Base-by-base conservation (phyloP, 495 filamentous ascomycete species). In the Trichocladium antarcticum region DNA sequence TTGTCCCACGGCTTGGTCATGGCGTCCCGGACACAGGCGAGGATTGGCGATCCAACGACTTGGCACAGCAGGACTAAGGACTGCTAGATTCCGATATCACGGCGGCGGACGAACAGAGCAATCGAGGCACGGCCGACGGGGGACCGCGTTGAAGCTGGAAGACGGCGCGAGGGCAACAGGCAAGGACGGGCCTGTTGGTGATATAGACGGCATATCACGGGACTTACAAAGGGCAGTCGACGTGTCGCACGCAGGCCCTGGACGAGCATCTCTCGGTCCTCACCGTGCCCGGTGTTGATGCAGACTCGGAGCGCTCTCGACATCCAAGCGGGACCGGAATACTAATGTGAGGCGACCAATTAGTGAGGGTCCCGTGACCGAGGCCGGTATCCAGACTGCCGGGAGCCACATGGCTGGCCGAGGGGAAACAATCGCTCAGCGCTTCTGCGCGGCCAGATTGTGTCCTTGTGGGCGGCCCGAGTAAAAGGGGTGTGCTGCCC, bases 1-100 rank as follows among this genome's bases (percentile, higher is more conserved):
- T 55, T 38, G 9, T 68, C 62, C 69, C 69, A 74, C 40, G 49
- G 43, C 53, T 72, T 72, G 27, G 70, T 72, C 70, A 74, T 74
- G 43, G 37, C 63, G 38, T 15, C 6, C 27, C 19, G n/a, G 10
- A 39, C 8, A 5, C 27, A 3, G 19, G 15, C 38, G 11, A 42
- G 37, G 37, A 12, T 17, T 16, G 24, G 20, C 10, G 28, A 22
- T 7, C 6, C 32, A 37, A 37, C 14, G 15, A 11, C 12, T 16
- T 2, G 7, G 22, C 6, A 10, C 6, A 22, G 3, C 31, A 11
- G 10, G 2, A 32, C 31, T 32, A 4, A 32, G n/a, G 11, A 32
- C 10, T 14, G 12, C 31, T 6, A 14, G 9, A 11, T 32, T 32
- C 3, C 31, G 31, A 14, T 32, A 2, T 32, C 31, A 10, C 2